Conservation (phyloP, 768 basidiomycete species). For the Amanita polypyramis region DNA sequence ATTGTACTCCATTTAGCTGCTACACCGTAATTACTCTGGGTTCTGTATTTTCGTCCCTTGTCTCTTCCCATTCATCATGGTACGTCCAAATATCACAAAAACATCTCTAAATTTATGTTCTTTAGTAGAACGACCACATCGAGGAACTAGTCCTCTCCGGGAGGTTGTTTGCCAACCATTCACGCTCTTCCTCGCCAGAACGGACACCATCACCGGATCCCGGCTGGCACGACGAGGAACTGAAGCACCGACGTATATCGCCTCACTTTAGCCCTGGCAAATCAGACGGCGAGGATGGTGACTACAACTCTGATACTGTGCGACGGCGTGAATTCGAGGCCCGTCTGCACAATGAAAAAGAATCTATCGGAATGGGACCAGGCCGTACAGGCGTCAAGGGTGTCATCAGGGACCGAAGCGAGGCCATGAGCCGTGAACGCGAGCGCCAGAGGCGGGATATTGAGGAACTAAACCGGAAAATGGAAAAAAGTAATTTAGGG, state of each 20-base stretch:
- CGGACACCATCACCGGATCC: conserved; percentile 4
- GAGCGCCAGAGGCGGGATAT: conserved; percentile 42
- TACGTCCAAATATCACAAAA: not conserved
- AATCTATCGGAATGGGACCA: conserved; percentile 77
- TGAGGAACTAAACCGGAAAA: conserved; percentile 37
- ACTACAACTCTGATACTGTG: conserved; percentile 11
- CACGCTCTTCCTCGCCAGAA: not conserved
- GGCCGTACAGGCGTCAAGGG: conserved; percentile 86
- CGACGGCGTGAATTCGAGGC: conserved; percentile 24
- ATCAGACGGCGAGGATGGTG: not conserved
- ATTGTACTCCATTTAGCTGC: too few relatives aligned
- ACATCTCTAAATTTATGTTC: not conserved
- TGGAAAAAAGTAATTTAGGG: conserved; percentile 58
- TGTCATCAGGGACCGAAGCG: conserved; percentile 72
- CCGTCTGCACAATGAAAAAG: conserved; percentile 20
- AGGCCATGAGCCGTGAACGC: conserved; percentile 49
- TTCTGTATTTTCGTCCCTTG: not conserved
- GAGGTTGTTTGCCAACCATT: conserved; percentile 3
- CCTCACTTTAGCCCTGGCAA: not conserved
- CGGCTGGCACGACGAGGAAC: conserved; percentile 8
- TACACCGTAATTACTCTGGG: not conserved
- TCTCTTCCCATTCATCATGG: not conserved
- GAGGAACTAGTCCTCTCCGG: conserved; percentile 17
- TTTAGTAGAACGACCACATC: conserved; percentile 15
- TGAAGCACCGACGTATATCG: not conserved